Evolutionary conservation across 2,329 filamentous ascomycete species (phyloP).

Genomic region (Neofusicoccum laricinum): DNA sequence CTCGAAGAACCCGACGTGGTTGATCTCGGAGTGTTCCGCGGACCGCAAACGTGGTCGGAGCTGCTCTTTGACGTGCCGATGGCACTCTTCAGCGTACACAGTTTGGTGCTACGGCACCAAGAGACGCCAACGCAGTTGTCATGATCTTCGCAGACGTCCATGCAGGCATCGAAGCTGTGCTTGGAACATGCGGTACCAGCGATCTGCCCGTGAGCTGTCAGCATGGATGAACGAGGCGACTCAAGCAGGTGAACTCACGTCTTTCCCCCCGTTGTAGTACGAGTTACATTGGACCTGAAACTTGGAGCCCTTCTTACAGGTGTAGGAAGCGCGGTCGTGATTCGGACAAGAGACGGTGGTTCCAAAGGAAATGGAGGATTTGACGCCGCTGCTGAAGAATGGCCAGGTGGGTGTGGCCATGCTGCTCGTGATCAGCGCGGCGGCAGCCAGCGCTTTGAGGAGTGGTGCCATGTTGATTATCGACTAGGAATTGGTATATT

Average conservation of each 20-base stretch:
- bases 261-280: not conserved
- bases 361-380: not conserved
- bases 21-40: not conserved
- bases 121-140: not conserved
- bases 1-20: no score
- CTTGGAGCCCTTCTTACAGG: not conserved
- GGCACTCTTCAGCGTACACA: not conserved
- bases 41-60: not conserved
- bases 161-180: not conserved
- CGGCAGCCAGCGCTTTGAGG: not conserved
- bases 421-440: not conserved
- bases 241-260: not conserved
- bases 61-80: not conserved
- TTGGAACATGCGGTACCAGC: not conserved
- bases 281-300: not conserved
- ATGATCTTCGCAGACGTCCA: not conserved
- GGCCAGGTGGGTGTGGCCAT: not conserved
- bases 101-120: not conserved
- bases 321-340: not conserved
- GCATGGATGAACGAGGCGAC: not conserved
- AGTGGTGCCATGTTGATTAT: not conserved
- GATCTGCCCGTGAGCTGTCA: not conserved
- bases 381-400: not conserved
- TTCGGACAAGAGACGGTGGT: not conserved
- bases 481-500: not conserved